Conservation (phyloP, 2,329 filamentous ascomycete species). For the Iodosphaeria phyllophila region DNA sequence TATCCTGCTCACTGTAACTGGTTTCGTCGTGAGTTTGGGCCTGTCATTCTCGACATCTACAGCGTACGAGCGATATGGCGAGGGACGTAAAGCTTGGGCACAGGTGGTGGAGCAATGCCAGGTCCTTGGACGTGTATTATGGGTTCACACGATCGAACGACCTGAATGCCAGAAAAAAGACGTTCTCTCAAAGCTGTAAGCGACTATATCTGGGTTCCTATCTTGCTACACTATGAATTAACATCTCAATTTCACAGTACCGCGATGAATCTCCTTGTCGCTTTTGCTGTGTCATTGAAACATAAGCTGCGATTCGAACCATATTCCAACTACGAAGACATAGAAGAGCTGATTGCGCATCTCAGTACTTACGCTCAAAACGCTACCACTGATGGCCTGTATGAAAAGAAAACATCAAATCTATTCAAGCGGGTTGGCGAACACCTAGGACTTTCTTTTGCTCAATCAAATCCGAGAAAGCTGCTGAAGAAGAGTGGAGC, state of each 20-base stretch:
- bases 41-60: constrained; percentile 64
- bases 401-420: constrained; percentile 20
- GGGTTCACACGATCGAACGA: constrained; percentile 55
- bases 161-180: constrained; percentile 42
- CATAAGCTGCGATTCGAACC: constrained; percentile 74
- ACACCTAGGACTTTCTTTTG: constrained; percentile 60
- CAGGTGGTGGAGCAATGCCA: constrained; percentile 42
- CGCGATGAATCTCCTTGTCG: constrained; percentile 59
- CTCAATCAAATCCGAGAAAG: constrained; percentile 62
- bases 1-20: constrained; percentile 65
- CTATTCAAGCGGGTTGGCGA: constrained; percentile 48
- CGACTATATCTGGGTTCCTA: constrained; percentile 3
- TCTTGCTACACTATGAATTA: constrained; percentile 4
- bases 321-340: constrained; percentile 57
- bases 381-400: constrained; percentile 22
- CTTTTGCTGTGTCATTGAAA: constrained; percentile 62
- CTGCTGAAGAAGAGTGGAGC: constrained; percentile 52
- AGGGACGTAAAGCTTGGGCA: constrained; percentile 45
- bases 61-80: constrained; percentile 51
- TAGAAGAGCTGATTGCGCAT: constrained; percentile 49
- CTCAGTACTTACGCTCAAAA: constrained; percentile 55
- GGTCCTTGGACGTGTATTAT: constrained; percentile 59
- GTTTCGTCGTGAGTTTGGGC: constrained; percentile 66
- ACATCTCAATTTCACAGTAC: constrained; percentile 19
- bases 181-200: constrained; percentile 40